Percentiles rank a stretch among this genome's conserved stretches.
Conservation (phyloP, 1,139 yeast genomes). For the Blastobotrys indianensis region DNA sequence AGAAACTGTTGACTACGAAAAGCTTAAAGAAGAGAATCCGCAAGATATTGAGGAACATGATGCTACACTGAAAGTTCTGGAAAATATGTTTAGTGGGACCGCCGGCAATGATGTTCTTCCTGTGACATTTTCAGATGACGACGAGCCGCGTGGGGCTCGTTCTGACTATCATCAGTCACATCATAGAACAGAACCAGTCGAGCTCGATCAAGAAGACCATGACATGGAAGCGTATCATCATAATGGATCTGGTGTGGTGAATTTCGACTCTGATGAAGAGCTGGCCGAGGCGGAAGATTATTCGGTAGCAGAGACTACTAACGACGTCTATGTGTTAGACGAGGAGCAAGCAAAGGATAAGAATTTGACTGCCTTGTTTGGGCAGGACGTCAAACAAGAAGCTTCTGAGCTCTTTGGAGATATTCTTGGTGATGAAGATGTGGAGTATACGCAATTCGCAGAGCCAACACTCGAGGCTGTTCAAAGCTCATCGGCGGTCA, state of each 20-base stretch:
- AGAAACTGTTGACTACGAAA: constrained; percentile 38
- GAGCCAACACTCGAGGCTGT: constrained; percentile 2
- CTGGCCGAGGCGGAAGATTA: constrained; percentile 22
- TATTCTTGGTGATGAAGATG: constrained; percentile 20
- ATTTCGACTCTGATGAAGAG: constrained; percentile 4
- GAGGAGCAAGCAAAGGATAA: constrained; percentile 4
- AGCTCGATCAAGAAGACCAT: constrained; percentile 12
- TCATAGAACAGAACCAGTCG: constrained; percentile 28
- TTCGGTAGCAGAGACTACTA: too few relatives aligned
- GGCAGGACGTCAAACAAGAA: constrained; percentile 23
- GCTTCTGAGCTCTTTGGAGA: constrained; percentile 26
- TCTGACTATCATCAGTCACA: constrained; percentile 31
- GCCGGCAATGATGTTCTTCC: constrained; percentile 52
- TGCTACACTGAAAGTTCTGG: constrained; percentile 23
- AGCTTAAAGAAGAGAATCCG: constrained; percentile 14
- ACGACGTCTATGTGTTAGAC: neutral
- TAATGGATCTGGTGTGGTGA: too few relatives aligned
- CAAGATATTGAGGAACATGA: constrained; percentile 21
- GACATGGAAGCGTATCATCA: too few relatives aligned
- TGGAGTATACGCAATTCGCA: constrained; percentile 10
- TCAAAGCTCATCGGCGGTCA: neutral
- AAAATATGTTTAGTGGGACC: constrained; percentile 24
- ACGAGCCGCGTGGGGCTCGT: constrained; percentile 34
- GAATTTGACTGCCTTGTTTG: too few relatives aligned
- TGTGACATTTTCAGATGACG: constrained; percentile 35